Evolutionary conservation across 331 rosid genomes (phyloP).

Genomic region (Phaseolus coccineus): DNA sequence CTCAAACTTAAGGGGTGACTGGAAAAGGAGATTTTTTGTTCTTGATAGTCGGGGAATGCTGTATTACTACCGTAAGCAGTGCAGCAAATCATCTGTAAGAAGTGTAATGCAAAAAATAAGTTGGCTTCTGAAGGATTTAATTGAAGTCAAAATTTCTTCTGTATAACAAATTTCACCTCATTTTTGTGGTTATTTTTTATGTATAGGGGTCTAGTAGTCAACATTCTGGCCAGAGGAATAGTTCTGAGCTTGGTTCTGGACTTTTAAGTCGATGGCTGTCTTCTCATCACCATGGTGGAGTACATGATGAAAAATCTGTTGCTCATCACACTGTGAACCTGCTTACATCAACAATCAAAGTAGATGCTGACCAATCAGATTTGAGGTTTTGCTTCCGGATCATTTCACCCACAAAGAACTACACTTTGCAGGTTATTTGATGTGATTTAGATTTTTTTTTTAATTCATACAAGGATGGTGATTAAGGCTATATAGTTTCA

Average conservation of each 20-base stretch:
- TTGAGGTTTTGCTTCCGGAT: conserved; percentile 98
- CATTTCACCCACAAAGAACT: conserved; percentile 97
- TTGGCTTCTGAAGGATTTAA: conserved; percentile 37
- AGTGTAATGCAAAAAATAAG: conserved; percentile 43
- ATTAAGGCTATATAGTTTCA: conserved; percentile 47
- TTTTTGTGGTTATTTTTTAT: conserved; percentile 42
- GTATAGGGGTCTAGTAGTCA: conserved; percentile 81
- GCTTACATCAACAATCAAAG: conserved; percentile 97
- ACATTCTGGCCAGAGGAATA: conserved; percentile 92
- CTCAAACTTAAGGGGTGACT: conserved; percentile 96
- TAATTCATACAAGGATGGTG: conserved; percentile 22
- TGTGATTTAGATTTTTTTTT: conserved; percentile 25
- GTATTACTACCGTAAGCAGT: conserved; percentile 94
- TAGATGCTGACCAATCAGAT: conserved; percentile 99
- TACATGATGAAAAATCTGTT: conserved; percentile 98
- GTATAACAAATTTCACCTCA: conserved; percentile 33
- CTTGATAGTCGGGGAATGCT: conserved; percentile 99
- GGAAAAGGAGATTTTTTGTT: conserved; percentile 99
- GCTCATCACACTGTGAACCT: conserved; percentile 99
- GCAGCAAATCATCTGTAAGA: conserved; percentile 93
- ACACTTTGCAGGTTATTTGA: conserved; percentile 89
- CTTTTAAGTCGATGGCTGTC: conserved; percentile 97
- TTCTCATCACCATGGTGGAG: conserved; percentile 97
- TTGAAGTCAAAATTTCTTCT: conserved; percentile 16
- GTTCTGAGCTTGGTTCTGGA: conserved; percentile 99